phyloP scores from a whole-genome alignment of 1,139 yeast species.

The Hanseniaspora sp. region DNA sequence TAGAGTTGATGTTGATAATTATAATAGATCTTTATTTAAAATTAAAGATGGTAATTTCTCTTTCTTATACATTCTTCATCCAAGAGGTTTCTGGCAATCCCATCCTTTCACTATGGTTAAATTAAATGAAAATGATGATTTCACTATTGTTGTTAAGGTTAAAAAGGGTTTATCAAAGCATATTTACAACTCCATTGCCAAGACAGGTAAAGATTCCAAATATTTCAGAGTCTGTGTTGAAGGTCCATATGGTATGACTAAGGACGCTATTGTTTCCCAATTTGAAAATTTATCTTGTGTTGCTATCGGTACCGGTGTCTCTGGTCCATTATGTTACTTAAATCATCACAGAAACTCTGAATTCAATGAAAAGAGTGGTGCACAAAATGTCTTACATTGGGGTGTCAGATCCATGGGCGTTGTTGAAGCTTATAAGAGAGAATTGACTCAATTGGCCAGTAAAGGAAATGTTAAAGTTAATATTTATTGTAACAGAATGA shows the following conservation, averaged over 20 bases:
- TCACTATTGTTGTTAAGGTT: slow-evolving; percentile 36
- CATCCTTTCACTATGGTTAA: slow-evolving; percentile 57
- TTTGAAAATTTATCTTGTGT: slow-evolving; percentile 46
- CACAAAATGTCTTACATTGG: slow-evolving; percentile 37
- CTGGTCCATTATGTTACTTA: slow-evolving; percentile 39
- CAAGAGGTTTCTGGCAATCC: slow-evolving; percentile 50
- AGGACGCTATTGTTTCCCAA: slow-evolving; percentile 32
- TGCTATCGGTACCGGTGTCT: slow-evolving; percentile 70
- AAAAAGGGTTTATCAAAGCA: slow-evolving; percentile 38
- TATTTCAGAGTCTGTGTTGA: slow-evolving; percentile 38
- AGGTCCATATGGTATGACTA: slow-evolving; percentile 50
- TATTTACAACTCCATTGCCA: slow-evolving; percentile 27
- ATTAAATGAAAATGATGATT: slow-evolving; percentile 30
- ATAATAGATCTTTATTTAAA: slow-evolving; percentile 16
- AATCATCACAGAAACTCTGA: slow-evolving; percentile 19
- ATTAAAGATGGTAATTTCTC: slow-evolving; percentile 26
- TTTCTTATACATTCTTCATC: slow-evolving; percentile 24
- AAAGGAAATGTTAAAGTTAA: slow-evolving; percentile 31
- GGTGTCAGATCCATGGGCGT: slow-evolving; percentile 39
- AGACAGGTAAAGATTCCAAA: slow-evolving; percentile 20
- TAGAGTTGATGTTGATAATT: slow-evolving; percentile 21
- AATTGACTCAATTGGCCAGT: slow-evolving; percentile 29
- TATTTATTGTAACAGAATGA: slow-evolving; percentile 32
- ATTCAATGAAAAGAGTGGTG: slow-evolving; percentile 20
- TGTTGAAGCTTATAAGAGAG: slow-evolving; percentile 43